Evolutionary conservation across 1,284 basidiomycete genomes (phyloP).

Genomic region (Pseudomicrostroma phylloplanum): DNA sequence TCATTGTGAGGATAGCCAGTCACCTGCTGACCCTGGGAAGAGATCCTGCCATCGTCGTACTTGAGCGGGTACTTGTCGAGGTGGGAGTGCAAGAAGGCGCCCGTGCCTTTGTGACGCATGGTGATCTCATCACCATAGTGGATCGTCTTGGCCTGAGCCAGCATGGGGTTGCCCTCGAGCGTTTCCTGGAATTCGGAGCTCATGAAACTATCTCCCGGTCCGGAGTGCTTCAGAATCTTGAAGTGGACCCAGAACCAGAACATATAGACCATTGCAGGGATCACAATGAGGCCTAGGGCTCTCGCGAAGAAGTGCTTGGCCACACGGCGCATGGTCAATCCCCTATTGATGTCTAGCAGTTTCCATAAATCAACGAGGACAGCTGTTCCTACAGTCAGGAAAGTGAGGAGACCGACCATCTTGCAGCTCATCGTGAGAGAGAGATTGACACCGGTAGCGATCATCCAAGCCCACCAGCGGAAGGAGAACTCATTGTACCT

Average conservation of each 20-base stretch:
- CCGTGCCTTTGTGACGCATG: constrained; percentile 83
- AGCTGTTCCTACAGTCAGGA: constrained; percentile 79
- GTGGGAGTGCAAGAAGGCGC: constrained; percentile 89
- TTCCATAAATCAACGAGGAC: constrained; percentile 93
- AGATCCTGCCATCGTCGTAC: constrained; percentile 93
- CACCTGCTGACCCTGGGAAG: constrained; percentile 94
- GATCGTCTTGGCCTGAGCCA: constrained; percentile 83
- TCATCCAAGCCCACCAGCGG: constrained; percentile 88
- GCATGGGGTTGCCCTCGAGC: constrained; percentile 79
- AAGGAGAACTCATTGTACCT: constrained; percentile 61
- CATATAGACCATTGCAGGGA: constrained; percentile 84
- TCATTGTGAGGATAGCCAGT: constrained; percentile 93
- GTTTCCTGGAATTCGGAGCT: constrained; percentile 97
- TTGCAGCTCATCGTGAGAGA: constrained; percentile 95
- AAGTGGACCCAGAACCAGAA: constrained; percentile 97
- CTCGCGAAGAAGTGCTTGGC: constrained; percentile 82
- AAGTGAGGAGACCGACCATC: constrained; percentile 92
- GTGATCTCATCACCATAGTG: constrained; percentile 85
- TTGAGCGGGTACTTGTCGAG: constrained; percentile 79
- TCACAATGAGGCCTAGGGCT: constrained; percentile 73
- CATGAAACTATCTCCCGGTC: constrained; percentile 94
- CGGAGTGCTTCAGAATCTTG: constrained; percentile 77
- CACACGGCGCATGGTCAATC: constrained; percentile 70
- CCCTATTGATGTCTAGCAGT: constrained; percentile 77
- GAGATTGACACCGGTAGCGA: constrained; percentile 83